phyloP scores from a whole-genome alignment of 805 yeast genomes.

The Starmerella potacharoeniae region DNA sequence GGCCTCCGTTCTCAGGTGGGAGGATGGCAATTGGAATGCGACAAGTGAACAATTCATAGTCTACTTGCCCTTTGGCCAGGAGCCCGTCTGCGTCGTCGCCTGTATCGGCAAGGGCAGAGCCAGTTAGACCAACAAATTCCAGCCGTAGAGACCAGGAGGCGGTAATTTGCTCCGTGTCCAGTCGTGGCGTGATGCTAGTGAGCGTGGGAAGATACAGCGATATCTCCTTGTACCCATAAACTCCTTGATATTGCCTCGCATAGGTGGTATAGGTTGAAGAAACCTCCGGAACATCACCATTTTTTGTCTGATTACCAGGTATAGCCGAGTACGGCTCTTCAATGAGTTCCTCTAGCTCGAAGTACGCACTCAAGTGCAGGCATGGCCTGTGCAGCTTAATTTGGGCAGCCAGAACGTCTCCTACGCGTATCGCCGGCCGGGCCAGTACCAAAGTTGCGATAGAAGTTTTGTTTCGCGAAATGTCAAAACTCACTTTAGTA shows the following conservation, averaged over 20 bases:
- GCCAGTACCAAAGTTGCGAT: constrained; percentile 32
- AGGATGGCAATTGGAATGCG: constrained; percentile 21
- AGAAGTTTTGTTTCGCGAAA: constrained; percentile 34
- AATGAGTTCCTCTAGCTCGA: constrained; percentile 31
- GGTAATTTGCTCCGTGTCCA: constrained; percentile 18
- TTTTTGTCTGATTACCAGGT: neutral
- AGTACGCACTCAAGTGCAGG: constrained; percentile 32
- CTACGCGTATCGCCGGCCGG: constrained; percentile 30
- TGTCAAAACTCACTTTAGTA: constrained; percentile 27
- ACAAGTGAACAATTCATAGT: constrained; percentile 18
- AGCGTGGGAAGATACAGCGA: constrained; percentile 20
- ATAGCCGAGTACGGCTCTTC: constrained; percentile 23
- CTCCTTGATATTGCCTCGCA: constrained; percentile 17
- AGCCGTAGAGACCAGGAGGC: constrained; percentile 20
- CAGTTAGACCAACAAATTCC: constrained; percentile 20
- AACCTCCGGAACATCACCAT: neutral
- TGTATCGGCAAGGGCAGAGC: constrained; percentile 13
- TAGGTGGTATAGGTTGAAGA: constrained; percentile 14
- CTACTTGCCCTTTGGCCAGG: constrained; percentile 20
- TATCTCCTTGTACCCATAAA: constrained; percentile 16
- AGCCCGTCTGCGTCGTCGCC: constrained; percentile 14
- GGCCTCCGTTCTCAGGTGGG: constrained; percentile 19
- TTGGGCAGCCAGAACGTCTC: constrained; percentile 36
- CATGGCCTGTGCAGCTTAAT: constrained; percentile 32
- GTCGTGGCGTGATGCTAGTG: constrained; percentile 17